Evolutionary conservation across 176 grass and related monocot species (phyloP), one percentile per base, ranked within the genome.

Genomic region (Paspalum notatum): DNA sequence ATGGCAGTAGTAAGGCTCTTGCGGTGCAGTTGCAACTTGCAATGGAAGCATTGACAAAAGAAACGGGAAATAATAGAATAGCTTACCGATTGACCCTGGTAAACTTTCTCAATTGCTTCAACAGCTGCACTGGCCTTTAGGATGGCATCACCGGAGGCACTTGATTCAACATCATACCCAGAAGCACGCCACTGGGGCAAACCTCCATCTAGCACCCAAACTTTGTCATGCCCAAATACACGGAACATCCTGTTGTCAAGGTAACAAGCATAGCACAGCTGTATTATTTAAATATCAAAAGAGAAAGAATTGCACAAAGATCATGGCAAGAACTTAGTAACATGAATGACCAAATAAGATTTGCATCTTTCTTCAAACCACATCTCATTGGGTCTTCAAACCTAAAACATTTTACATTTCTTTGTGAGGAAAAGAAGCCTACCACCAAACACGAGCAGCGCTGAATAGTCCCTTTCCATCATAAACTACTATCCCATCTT

Each of bases 361-460:
- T 14, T 12, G 17, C 8, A 27, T 46, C 21, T 32, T 72, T 9
- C 72, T 83, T 83, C 24, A 18, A 18, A 20, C 25, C 20, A 21
- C 47, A 39, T 5, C 44, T 16, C 3, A 40, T 54, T 59, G 15
- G 53, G 13, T 57, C 7, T 25, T 47, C 46, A 38, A 54, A 7
- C 57, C 21, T 85, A 72, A 7, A 25, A 77, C 13, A 9, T 47
- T 68, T 75, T 63, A 71, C 18, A 49, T 69, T 32, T 58, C 70
- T 75, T 42, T 8, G n/a, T 58, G 39, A 62, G 59, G 42, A 71
- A 78, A 49, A 77, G 8, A 66, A 51, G 66, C 80, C 88, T 89
- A 98, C 95, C 95, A 98, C 95, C 95, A 98, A 61, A 93, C 95
- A 76, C 95, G 95, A 69, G 95, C 95, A 58, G 95, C 95, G 37